These are phyloP conservation scores for Schwanniomyces vanrijiae DNA, from an alignment of 805 yeast species.

Conservation along the genomic window DNA sequence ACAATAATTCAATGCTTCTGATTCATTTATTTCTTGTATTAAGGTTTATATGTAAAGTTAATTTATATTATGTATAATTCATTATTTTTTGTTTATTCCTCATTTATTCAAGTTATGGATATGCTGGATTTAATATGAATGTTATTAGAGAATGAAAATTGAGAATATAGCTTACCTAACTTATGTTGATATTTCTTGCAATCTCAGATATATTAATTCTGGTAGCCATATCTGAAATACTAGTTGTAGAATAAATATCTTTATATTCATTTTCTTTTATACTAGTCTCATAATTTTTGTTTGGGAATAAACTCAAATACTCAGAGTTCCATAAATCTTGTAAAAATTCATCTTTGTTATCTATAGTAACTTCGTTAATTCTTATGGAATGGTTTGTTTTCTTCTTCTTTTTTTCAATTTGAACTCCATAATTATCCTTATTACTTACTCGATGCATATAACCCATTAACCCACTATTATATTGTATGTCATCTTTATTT, in stretches of 20 bases:
- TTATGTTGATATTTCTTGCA: constrained; percentile 6
- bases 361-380: constrained; percentile 2
- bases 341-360: constrained; percentile 10
- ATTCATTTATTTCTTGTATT: too few relatives aligned
- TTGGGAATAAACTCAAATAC: constrained; percentile 3
- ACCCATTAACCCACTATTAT: constrained; percentile 28
- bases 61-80: too few relatives aligned
- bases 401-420: not conserved
- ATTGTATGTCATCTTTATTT: constrained; percentile 6
- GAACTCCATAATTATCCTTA: not conserved
- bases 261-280: not conserved
- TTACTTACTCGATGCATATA: constrained; percentile 17
- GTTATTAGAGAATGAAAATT: too few relatives aligned
- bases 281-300: not conserved
- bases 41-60: too few relatives aligned
- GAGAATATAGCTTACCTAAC: not conserved
- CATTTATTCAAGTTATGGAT: too few relatives aligned
- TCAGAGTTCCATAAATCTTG: constrained; percentile 13
- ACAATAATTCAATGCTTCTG: too few relatives aligned
- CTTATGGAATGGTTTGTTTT: not conserved
- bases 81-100: too few relatives aligned
- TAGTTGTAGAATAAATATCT: not conserved
- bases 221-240: not conserved
- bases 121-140: too few relatives aligned
- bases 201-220: constrained; percentile 7